Base-by-base conservation (phyloP, 176 grass and related monocot species). In the Elaeis guineensis region DNA sequence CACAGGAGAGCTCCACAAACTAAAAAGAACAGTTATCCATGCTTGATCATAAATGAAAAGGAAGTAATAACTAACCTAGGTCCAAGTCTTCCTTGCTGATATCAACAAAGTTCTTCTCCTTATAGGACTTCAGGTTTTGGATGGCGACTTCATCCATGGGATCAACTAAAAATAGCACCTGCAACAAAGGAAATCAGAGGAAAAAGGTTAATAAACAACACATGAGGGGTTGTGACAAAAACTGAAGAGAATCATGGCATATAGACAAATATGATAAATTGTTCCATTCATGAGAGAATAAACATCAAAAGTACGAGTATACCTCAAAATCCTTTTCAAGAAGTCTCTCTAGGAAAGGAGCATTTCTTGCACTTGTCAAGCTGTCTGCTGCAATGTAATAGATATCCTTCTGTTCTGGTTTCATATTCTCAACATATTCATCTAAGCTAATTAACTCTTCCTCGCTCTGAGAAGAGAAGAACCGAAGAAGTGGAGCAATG, bases 71-170 rank as follows among this genome's bases (percentile, higher is more conserved):
- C 9, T 57, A 52, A 78, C 87, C 93, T 71, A 98, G 63, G 67
- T 98, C 88, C 63, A 98, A 77, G 39, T 98, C 88, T 77, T 98
- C 93, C 73, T 98, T 98, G 82, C 81, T 98, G 70, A 98, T 98
- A 77, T 98, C 93, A 53, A 92, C 77, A 9, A 98, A 98, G 51
- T 72, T 85, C 68, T 98, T 98, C 66, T 98, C 93, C 82, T 92
- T 98, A 73, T 98, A 98, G 50, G 93, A 89, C 50, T 54, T 75
- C 66, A 98, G 77, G 78, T 92, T 92, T 78, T 88, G 85, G 49
- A 98, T 57, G 80, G 79, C 85, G 17, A 98, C 79, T 70, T 98
- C 93, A 81, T 98, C 93, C 93, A 98, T 92, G 23, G 88, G 93
- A 48, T 98, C 93, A 48, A 98, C 82, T 51, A 92, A 81, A 89